Conservation (phyloP, 345 rosid species). For the Nephelium lappaceum region DNA sequence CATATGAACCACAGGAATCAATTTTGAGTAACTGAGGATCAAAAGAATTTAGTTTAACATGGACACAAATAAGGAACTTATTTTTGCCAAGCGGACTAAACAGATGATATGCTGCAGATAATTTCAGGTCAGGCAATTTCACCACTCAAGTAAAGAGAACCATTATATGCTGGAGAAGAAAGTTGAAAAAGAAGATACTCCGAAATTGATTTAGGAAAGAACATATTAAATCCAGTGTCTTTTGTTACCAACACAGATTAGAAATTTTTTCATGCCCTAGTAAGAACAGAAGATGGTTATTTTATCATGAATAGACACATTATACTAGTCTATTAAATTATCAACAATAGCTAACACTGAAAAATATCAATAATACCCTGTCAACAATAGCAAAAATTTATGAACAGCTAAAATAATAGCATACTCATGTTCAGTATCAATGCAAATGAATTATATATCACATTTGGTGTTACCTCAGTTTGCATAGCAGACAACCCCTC, state of each 20-base stretch:
- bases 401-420: background rate
- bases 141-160: background rate
- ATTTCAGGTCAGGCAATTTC: background rate
- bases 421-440: background rate
- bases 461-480: slow-evolving; percentile 68
- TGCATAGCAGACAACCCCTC: slow-evolving; percentile 83
- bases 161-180: background rate
- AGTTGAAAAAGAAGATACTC: background rate
- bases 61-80: background rate
- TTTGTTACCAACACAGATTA: background rate
- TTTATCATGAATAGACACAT: background rate
- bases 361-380: background rate
- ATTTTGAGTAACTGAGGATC: background rate
- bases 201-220: background rate
- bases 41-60: background rate
- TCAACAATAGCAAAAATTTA: background rate
- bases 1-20: background rate
- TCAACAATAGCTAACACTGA: background rate
- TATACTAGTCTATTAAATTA: background rate
- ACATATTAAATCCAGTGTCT: background rate
- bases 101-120: background rate
- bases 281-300: background rate
- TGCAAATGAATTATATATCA: background rate
- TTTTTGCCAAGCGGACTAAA: background rate
- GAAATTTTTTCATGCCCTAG: background rate